Evolutionary conservation across 495 filamentous ascomycete species (phyloP), one percentile per base, ranked within the genome.

Genomic region (Trypethelium eluteriae): DNA sequence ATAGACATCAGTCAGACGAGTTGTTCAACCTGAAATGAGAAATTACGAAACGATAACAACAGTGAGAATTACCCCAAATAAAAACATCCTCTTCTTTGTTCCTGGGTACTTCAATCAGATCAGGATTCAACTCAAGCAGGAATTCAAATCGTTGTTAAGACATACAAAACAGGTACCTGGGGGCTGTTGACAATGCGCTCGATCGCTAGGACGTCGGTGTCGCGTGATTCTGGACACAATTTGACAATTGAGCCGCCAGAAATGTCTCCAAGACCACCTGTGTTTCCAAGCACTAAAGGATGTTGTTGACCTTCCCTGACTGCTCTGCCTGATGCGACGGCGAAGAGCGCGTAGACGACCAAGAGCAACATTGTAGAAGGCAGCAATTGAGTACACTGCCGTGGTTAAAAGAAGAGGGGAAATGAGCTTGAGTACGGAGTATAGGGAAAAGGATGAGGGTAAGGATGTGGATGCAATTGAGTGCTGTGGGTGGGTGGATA

Each of bases 131-230:
- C 49, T 53, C 49, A 53, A 53, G 49, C 49, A 53, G 49, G 18
- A 9, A 18, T 9, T 53, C 49, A 53, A 16, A 25, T 53, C 16
- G n/a, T 53, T 53, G n/a, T 53, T 14, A 5, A 53, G 49, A 53
- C 49, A 53, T 53, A 53, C 49, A 53, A 53, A 53, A 14, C 5
- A 53, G 49, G 49, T 11, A 25, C 49, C 49, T 53, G 49, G 1
- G 49, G 49, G n/a, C 49, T 53, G n/a, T 53, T 53, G 49, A 53
- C 49, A 53, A 53, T 53, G 49, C 49, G 49, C 49, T 53, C 49
- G 49, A 53, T 53, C 49, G 49, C 49, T n/a, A 53, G 49, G 49
- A 53, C 49, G n/a, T 53, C 49, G 49, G 49, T 53, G 49, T 53
- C 49, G 49, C 49, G 11, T 53, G 49, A 53, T 53, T 53, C 49